Evolutionary conservation across 306 rosid genomes (phyloP), one percentile per base, ranked within the genome.

Genomic region (Vigna nakashimae): DNA sequence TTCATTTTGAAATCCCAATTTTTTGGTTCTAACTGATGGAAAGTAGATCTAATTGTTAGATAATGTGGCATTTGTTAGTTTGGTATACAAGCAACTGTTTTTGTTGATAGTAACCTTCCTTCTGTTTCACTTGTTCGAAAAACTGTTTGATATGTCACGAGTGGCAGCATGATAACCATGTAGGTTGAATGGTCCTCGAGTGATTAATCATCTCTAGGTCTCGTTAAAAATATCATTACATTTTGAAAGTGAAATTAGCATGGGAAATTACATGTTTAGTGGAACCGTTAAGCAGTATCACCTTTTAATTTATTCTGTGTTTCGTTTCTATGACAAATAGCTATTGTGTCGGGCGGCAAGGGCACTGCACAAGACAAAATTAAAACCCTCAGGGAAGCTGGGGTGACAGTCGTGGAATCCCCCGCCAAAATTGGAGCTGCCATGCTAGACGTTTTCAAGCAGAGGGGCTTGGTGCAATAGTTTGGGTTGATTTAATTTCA

Each of bases 281-380:
- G 57, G 17, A 62, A 73, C 52, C 30, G 30, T 1, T 46, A 57
- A 78, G 43, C 30, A 46, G 32, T 45, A 12, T 18, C 69, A 78
- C 49, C 49, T 67, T 67, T 17, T 56, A 50, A 48, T 46, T 20
- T 55, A 55, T 59, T 65, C 30, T 56, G 3, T 17, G 45, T 22
- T 58, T 72, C 36, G 46, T 67, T 51, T 51, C 55, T 17, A 30
- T 11, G 56, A 24, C 6, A 28, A 72, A 79, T 93, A 96, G 99
- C 99, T 78, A 96, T 96, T 75, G 98, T 93, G 66, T 93, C 99
- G 1, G 99, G 99, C 51, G 99, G 99, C 42, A 96, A 91, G 86
- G 99, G 99, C 18, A 96, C 99, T 8, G 99, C 99, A 8, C 99
- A 93, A 85, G 98, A 87, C 89, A 96, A 96, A 82, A 93, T 96